These are phyloP conservation scores for Calonectria pseudoreteaudii DNA, from an alignment of 2,329 filamentous ascomycete species.

Conservation along the genomic window DNA sequence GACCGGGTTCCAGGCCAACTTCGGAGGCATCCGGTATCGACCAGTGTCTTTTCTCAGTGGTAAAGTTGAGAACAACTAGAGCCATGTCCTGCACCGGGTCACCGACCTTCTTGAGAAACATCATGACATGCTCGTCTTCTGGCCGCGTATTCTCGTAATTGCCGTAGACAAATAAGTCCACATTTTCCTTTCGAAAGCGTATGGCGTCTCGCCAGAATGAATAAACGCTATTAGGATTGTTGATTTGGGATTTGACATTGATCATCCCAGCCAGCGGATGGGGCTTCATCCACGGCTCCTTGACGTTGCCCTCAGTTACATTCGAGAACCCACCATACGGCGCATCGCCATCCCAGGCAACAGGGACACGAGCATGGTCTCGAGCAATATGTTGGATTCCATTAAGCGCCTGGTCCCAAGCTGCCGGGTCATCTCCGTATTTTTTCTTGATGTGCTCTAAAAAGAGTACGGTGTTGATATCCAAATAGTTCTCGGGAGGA, in stretches of 20 bases:
- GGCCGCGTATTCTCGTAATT: slow-evolving; percentile 44
- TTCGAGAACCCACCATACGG: slow-evolving; percentile 51
- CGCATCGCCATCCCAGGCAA: slow-evolving; percentile 66
- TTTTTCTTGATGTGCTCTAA: slow-evolving; percentile 46
- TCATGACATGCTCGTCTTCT: slow-evolving; percentile 40
- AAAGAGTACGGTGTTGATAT: slow-evolving; percentile 61
- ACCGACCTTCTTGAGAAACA: slow-evolving; percentile 45
- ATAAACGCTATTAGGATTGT: slow-evolving; percentile 50
- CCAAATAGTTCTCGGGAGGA: slow-evolving; percentile 66
- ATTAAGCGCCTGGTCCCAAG: slow-evolving; percentile 48
- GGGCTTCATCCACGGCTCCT: slow-evolving; percentile 48
- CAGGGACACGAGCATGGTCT: background rate
- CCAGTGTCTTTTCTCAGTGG: slow-evolving; percentile 42
- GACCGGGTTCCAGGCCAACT: slow-evolving; percentile 27
- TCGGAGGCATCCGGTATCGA: slow-evolving; percentile 28
- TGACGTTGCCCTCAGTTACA: slow-evolving; percentile 33
- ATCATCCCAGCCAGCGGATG: slow-evolving; percentile 50
- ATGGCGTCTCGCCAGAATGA: slow-evolving; percentile 48
- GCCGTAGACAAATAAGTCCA: slow-evolving; percentile 48
- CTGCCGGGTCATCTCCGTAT: slow-evolving; percentile 44
- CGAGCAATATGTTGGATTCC: slow-evolving; percentile 46
- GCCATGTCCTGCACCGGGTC: slow-evolving; percentile 35
- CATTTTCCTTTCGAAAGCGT: slow-evolving; percentile 44
- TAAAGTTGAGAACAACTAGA: slow-evolving; percentile 49
- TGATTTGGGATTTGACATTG: slow-evolving; percentile 68